These are phyloP conservation scores for Solanum sitiens DNA, from an alignment of 257 asterid species.

Conservation along the genomic window DNA sequence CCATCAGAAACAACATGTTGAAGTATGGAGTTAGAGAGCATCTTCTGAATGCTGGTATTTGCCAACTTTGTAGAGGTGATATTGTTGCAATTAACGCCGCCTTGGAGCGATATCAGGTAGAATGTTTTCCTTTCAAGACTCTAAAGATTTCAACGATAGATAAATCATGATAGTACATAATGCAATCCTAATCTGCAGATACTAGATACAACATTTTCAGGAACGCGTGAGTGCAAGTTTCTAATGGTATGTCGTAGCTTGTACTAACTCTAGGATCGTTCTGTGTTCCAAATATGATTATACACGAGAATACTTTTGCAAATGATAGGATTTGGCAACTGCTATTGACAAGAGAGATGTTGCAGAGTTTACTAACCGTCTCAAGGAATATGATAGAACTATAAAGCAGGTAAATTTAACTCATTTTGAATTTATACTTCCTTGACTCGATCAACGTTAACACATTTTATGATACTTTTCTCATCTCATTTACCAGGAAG, in stretches of 20 bases:
- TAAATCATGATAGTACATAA: not conserved
- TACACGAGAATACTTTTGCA: not conserved
- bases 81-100: conserved; percentile 72
- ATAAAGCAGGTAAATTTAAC: conserved; percentile 53
- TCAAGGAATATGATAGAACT: conserved; percentile 89
- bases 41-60: conserved; percentile 98
- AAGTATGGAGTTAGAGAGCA: conserved; percentile 46
- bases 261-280: not conserved
- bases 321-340: conserved; percentile 21
- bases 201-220: conserved; percentile 89
- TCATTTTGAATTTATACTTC: not conserved
- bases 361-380: conserved; percentile 74
- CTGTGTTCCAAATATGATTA: no score
- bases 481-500: conserved; percentile 32
- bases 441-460: not conserved
- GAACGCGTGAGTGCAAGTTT: conserved; percentile 77
- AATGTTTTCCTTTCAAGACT: no score
- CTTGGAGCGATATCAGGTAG: conserved; percentile 66
- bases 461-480: not conserved
- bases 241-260: conserved; percentile 39
- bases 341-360: conserved; percentile 87
- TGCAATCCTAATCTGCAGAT: conserved; percentile 34
- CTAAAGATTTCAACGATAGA: no score
- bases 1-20: no score
- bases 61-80: conserved; percentile 83